Base-by-base conservation (phyloP, 768 basidiomycete genomes). In the Naganishia vaughanmartiniae region DNA sequence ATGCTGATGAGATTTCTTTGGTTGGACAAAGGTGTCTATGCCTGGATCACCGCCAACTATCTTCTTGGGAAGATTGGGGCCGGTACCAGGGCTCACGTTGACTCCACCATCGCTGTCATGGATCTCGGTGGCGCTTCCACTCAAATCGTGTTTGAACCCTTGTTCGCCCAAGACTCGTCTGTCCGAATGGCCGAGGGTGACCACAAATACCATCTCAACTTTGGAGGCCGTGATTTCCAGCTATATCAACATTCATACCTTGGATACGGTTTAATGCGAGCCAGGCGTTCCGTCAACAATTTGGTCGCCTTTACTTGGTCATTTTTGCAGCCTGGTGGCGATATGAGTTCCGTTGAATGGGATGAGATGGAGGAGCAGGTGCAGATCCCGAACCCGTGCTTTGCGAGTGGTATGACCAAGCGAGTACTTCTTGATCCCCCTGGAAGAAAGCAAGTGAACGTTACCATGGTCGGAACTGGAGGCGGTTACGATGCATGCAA, bases 41-140 rank as follows among this genome's bases (percentile, higher is more conserved):
- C 95, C 33, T 98, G 95, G 94, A 92, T 97, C 74, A 96, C 95
- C 21, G 92, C 91, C 70, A 98, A 98, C 82, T 97, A 96, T 82
- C 85, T 97, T 57, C 83, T 95, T 53, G 85, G 86, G 65, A 87
- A 89, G 46, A 87, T 96, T 76, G 85, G 87, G 19, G 83, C 85
- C 12, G 85, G 85, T 58, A 81, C 85, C 21, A 72, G 67, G n/a
- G 66, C 75, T n/a, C 82, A 83, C 1, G 72, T 78, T 65, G 84
- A 83, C 21, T 79, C 83, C 26, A 88, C 90, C 31, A 91, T 90
- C 74, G 95, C 95, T 28, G 93, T 96, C 54, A 88, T 98, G 60
- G 96, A 98, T 78, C 87, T 99, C 58, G 96, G 96, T 4, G 96
- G 96, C 2, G 96, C 91, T 34, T 94, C 93, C 71, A 97, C 94